Evolutionary conservation across 2,329 filamentous ascomycete species (phyloP).

Genomic region (Endocalyx cinctus): DNA sequence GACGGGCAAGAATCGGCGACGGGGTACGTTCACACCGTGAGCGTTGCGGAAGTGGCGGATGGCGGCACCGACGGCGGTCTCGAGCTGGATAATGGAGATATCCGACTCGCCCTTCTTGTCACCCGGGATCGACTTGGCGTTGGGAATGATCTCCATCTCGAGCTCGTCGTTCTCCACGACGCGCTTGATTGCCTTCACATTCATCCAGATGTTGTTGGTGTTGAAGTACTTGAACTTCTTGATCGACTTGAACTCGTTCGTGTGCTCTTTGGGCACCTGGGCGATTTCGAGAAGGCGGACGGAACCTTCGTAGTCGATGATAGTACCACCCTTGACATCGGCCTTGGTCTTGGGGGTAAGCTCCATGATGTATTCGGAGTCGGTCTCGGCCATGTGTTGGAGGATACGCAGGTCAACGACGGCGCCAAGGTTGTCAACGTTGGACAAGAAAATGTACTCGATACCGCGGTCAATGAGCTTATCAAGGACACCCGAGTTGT

Average conservation of each 20-base stretch:
- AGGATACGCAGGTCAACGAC: conserved; percentile 97
- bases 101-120: conserved; percentile 99
- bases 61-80: conserved; percentile 96
- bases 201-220: conserved; percentile 99
- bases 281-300: conserved; percentile 97
- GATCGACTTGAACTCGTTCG: conserved; percentile 99
- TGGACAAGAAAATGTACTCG: conserved; percentile 97
- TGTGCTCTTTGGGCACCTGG: conserved; percentile 98
- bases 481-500: conserved; percentile 98
- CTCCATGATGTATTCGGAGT: conserved; percentile 99
- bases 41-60: conserved; percentile 99
- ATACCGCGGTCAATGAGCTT: conserved; percentile 93
- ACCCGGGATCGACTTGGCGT: conserved; percentile 96
- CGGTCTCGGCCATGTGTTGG: conserved; percentile 98
- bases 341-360: conserved; percentile 99
- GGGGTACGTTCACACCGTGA: conserved; percentile 97
- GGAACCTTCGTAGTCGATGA: conserved; percentile 97
- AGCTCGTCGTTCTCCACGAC: conserved; percentile 98
- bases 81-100: conserved; percentile 93
- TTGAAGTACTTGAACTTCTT: conserved; percentile 99
- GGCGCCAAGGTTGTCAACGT: conserved; percentile 96
- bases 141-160: conserved; percentile 99
- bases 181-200: conserved; percentile 94
- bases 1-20: conserved; percentile 96
- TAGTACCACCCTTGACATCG: conserved; percentile 99